phyloP scores from a whole-genome alignment of 352 stramenopile species.

The Detonula confervacea region DNA sequence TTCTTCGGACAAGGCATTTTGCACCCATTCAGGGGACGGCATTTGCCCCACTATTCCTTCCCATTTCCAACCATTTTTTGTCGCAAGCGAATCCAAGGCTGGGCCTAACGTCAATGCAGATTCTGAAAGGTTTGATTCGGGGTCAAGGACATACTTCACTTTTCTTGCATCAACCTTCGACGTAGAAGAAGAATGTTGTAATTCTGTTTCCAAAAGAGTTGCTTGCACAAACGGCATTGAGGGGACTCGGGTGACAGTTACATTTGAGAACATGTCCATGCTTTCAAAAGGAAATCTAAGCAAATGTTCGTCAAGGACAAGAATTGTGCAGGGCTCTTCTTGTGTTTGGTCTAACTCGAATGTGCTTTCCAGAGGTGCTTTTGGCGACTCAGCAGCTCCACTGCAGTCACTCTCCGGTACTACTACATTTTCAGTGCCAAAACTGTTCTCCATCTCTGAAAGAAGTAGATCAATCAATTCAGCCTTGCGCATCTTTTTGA shows the following conservation, averaged over 20 bases:
- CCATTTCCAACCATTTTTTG: constrained; percentile 71
- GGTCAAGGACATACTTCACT: constrained; percentile 86
- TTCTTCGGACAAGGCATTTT: constrained; percentile 75
- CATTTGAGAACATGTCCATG: constrained; percentile 66
- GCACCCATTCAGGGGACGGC: constrained; percentile 71
- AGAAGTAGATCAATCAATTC: constrained; percentile 66
- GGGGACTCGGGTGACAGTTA: constrained; percentile 74
- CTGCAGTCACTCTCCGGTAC: constrained; percentile 2
- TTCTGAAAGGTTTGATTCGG: constrained; percentile 85
- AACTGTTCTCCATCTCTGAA: constrained; percentile 27
- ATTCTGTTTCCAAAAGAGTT: constrained; percentile 43
- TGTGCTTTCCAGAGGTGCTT: not conserved
- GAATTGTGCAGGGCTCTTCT: constrained; percentile 52
- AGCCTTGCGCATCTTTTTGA: constrained; percentile 63
- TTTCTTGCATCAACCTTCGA: constrained; percentile 52
- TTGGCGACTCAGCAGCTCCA: constrained; percentile 11
- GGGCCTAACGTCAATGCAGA: constrained; percentile 75
- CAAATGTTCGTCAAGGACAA: constrained; percentile 86
- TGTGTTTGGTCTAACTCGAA: not conserved
- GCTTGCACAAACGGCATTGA: constrained; percentile 72
- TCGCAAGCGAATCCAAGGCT: constrained; percentile 62
- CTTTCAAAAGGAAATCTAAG: constrained; percentile 86
- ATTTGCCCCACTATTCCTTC: constrained; percentile 72
- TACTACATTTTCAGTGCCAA: constrained; percentile 15
- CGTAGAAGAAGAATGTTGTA: not conserved